Evolutionary conservation across 352 stramenopile species (phyloP), one percentile per base, ranked within the genome.

Genomic region (Blastocystis sp.): DNA sequence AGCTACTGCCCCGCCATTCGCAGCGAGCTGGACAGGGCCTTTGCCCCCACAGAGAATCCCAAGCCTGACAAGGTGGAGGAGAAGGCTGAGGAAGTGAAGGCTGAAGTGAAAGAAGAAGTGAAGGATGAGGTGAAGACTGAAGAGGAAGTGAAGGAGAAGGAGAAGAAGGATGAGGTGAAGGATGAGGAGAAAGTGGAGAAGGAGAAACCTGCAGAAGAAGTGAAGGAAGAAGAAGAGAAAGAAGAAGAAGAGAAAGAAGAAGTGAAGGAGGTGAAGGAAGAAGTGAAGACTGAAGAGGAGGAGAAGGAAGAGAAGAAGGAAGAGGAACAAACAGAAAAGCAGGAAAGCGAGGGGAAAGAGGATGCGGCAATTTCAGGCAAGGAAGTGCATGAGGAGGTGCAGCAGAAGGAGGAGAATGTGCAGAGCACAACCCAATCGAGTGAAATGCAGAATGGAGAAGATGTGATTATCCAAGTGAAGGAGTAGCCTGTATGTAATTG

Each of bases 1-100:
- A 68, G 45, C 24, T 84, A 84, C 34, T 84, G 74, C 70, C 74
- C 74, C 10, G 24, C 74, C 9, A 69, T 84, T 19, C 74, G 74
- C 3, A 40, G 21, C 11, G 74, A 84, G 68, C 57, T 84, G 54
- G 74, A 84, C 11, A 9, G 40, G 48, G 48, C 48, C 6, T 57
- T 57, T 0, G 0, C 6, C 14, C 40, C 6, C 62, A 17, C 28
- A 14, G 62, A 69, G 28, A 69, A 40, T 14, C 40, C 40, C 7
- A 69, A 69, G 28, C 7, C 7, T 69, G 28, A 69, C 6, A 14
- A 69, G 40, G 62, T 45, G 40, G 14, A 69, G 40, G 40, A 69
- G 40, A 45, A 14, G n/a, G n/a, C n/a, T 45, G 38, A 69, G 11
- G 62, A 69, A 11, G 11, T 11, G 11, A 43, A 69, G 38, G 62